Evolutionary conservation across 768 basidiomycete genomes (phyloP), one percentile per base, ranked within the genome.

Genomic region (Lactifluus piperatus): DNA sequence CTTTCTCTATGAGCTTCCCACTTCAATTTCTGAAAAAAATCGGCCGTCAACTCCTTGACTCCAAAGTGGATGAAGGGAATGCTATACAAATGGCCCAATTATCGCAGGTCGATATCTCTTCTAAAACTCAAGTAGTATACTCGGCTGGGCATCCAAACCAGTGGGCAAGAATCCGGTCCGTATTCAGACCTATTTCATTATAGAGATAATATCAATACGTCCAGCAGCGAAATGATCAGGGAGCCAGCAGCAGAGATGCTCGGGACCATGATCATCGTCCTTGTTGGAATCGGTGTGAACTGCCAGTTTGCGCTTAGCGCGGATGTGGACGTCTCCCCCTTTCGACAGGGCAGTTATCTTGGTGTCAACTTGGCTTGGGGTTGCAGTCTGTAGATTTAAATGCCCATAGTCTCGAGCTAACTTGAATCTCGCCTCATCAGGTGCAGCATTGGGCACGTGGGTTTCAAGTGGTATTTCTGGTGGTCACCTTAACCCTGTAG

Each of bases 401-500:
- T 14, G 3, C 34, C 11, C 3, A 24, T n/a, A 9, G 37, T 54
- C 30, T 41, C 43, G 20, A 37, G 13, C 32, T 41, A 26, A 55
- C 30, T 5, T 14, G 30, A 1, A n/a, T 11, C 22, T 24, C 62
- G 68, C 39, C 24, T 51, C n/a, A 49, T 13, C 14, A 77, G 76
- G 83, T 24, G 73, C 80, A 3, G 81, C 82, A 8, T 73, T 88
- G 70, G 87, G 84, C 27, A 84, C 85, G 10, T 88, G 84, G 84
- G 76, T 82, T 4, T 79, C 78, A 22, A 78, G 76, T 54, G 83
- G 82, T 43, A 78, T 88, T 54, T 86, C 87, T 43, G 86, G 85
- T 11, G 87, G 85, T 32, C 87, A 90, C 57, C 70, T 73, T 57
- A 75, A 75, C 55, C 73, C 74, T 8, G 70, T 70, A 4, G 72